Evolutionary conservation across 1,284 basidiomycete genomes (phyloP).

Genomic region (Malassezia obtusa): DNA sequence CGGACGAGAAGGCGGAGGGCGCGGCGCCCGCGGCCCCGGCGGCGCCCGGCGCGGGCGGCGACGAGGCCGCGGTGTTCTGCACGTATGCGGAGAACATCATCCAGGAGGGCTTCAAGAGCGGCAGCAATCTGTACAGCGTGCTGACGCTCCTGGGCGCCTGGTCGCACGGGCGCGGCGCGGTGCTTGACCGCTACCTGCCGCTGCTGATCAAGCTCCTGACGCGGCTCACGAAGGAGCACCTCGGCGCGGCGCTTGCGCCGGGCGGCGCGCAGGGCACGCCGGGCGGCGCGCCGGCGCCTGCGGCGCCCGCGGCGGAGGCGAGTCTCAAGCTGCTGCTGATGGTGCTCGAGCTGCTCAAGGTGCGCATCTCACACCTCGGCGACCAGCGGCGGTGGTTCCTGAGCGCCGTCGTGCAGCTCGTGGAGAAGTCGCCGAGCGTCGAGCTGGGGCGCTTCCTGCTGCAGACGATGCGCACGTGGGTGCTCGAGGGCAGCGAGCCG

Average conservation of each 20-base stretch:
- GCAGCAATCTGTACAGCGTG: conserved; percentile 65
- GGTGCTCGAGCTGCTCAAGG: conserved; percentile 53
- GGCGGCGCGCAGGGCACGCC: background rate
- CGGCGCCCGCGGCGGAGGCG: conserved; percentile 19
- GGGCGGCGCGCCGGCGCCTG: conserved; percentile 11
- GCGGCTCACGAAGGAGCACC: conserved; percentile 80
- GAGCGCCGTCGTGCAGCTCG: conserved; percentile 63
- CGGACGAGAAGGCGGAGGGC: background rate
- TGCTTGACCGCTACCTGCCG: conserved; percentile 69
- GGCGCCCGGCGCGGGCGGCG: conserved; percentile 11
- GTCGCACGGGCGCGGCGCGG: conserved; percentile 49
- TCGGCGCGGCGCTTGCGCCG: conserved; percentile 51
- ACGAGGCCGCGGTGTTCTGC: conserved; percentile 66
- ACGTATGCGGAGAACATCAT: conserved; percentile 66
- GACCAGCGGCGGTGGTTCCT: conserved; percentile 62
- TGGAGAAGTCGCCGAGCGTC: conserved; percentile 81
- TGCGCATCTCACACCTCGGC: conserved; percentile 53
- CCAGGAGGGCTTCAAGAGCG: conserved; percentile 68
- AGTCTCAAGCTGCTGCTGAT: conserved; percentile 52
- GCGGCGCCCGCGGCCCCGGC: background rate
- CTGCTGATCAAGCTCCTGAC: conserved; percentile 74
- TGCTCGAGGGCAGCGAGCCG: conserved; percentile 54
- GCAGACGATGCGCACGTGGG: conserved; percentile 79
- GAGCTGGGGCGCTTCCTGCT: conserved; percentile 76
- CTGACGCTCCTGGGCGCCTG: conserved; percentile 81